Conservation (phyloP, 805 yeast genomes). For the Lachancea cidri region DNA sequence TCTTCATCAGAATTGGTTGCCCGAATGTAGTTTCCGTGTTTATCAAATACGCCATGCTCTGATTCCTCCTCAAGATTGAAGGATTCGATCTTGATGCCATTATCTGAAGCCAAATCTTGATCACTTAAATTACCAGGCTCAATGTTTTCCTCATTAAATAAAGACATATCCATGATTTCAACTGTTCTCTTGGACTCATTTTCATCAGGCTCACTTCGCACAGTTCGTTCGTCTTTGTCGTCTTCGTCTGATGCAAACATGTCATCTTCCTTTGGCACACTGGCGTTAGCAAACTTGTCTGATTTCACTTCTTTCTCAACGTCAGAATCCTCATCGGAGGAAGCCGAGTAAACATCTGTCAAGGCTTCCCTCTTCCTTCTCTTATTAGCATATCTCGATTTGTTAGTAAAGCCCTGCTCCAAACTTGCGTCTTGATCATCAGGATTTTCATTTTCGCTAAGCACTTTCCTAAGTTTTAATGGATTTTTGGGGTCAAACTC, state of each 20-base stretch:
- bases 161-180: slow-evolving; percentile 20
- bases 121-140: slow-evolving; percentile 18
- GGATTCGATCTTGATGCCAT: slow-evolving; percentile 41
- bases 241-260: slow-evolving; percentile 39
- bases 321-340: slow-evolving; percentile 7
- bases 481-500: slow-evolving; percentile 4
- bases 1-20: slow-evolving; percentile 29
- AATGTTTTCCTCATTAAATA: slow-evolving; percentile 21
- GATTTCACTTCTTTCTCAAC: background rate
- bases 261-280: slow-evolving; percentile 34
- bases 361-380: slow-evolving; percentile 6
- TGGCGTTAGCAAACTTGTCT: slow-evolving; percentile 4
- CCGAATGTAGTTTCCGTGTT: slow-evolving; percentile 45
- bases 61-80: slow-evolving; percentile 47
- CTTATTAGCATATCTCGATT: slow-evolving; percentile 2
- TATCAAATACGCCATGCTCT: slow-evolving; percentile 46
- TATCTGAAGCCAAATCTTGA: slow-evolving; percentile 11
- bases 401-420: slow-evolving; percentile 8
- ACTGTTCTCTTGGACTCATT: slow-evolving; percentile 4
- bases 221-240: background rate
- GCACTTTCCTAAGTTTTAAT: slow-evolving; percentile 1
- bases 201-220: slow-evolving; percentile 2
- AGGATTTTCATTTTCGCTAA: background rate
- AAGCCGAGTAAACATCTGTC: slow-evolving; percentile 11
- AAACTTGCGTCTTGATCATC: slow-evolving; percentile 2